A percentile compares a stretch with the other conserved stretches of the same genome.
phyloP scores from a whole-genome alignment of 2,329 filamentous ascomycete species.

The Thermomyces lanuginosus region DNA sequence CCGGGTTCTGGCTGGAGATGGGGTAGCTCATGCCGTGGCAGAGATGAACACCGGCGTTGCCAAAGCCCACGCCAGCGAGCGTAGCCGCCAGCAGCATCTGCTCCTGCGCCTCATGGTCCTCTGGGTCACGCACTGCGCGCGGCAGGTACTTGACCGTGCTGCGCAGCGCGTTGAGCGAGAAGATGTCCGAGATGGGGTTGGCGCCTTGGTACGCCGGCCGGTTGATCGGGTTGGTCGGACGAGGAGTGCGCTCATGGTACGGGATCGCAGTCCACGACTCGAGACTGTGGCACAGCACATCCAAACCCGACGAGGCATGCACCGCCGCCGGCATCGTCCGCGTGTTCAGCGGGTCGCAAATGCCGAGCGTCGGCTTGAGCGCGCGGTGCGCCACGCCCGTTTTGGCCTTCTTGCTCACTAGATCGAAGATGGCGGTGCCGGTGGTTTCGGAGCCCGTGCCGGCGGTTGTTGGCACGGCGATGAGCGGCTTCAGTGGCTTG shows the following conservation, averaged over 20 bases:
- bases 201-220: slow-evolving; percentile 91
- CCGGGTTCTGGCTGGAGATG: slow-evolving; percentile 85
- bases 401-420: slow-evolving; percentile 78
- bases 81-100: slow-evolving; percentile 94
- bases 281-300: slow-evolving; percentile 86
- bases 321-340: slow-evolving; percentile 90
- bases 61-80: slow-evolving; percentile 86
- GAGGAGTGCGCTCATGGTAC: slow-evolving; percentile 67
- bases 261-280: slow-evolving; percentile 98
- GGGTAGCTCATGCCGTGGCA: slow-evolving; percentile 93
- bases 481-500: slow-evolving; percentile 53
- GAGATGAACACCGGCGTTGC: slow-evolving; percentile 88
- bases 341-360: slow-evolving; percentile 76
- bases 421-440: slow-evolving; percentile 93
- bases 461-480: slow-evolving; percentile 72
- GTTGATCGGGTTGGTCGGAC: slow-evolving; percentile 76
- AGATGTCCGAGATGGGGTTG: slow-evolving; percentile 95
- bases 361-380: slow-evolving; percentile 85
- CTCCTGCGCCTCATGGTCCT: slow-evolving; percentile 80
- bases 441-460: slow-evolving; percentile 89
- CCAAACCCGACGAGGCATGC: slow-evolving; percentile 77
- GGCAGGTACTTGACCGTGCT: slow-evolving; percentile 85
- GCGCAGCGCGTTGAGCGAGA: slow-evolving; percentile 70
- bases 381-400: slow-evolving; percentile 92
- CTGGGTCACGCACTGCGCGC: slow-evolving; percentile 68